These are phyloP conservation scores for Alnus rubra DNA, from an alignment of 306 rosid species.

Conservation along the genomic window DNA sequence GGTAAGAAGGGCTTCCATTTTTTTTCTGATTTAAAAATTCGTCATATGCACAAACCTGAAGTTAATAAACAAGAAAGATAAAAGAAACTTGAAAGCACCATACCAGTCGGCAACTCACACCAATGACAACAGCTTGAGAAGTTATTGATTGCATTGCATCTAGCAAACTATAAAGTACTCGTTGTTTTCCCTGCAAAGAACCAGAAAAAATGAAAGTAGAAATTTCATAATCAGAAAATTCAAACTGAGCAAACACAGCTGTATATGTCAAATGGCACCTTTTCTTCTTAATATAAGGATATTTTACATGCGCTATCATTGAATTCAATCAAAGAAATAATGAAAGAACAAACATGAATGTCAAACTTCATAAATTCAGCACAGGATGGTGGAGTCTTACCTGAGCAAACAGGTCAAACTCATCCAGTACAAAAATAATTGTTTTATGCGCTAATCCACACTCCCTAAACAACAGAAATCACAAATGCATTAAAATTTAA, in stretches of 20 bases:
- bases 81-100: constrained; percentile 34
- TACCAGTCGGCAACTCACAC: constrained; percentile 87
- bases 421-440: constrained; percentile 76
- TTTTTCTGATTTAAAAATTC: neutral
- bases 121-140: constrained; percentile 92
- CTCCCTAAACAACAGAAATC: constrained; percentile 61
- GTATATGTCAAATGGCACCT: constrained; percentile 8
- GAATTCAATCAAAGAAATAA: neutral
- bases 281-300: neutral
- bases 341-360: neutral
- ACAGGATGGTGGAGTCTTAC: constrained; percentile 47
- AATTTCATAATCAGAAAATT: constrained; percentile 23
- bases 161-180: constrained; percentile 83
- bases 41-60: constrained; percentile 12
- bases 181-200: constrained; percentile 77
- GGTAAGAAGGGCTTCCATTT: neutral
- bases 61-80: constrained; percentile 19
- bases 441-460: constrained; percentile 94
- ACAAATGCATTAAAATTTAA: constrained; percentile 26
- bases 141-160: constrained; percentile 91
- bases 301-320: neutral
- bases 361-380: constrained; percentile 26
- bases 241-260: constrained; percentile 16
- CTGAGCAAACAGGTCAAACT: constrained; percentile 94
- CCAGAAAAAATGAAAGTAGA: constrained; percentile 10